Evolutionary conservation across 2,329 filamentous ascomycete genomes (phyloP), one percentile per base, ranked within the genome.

Genomic region (Fusarium sp.): DNA sequence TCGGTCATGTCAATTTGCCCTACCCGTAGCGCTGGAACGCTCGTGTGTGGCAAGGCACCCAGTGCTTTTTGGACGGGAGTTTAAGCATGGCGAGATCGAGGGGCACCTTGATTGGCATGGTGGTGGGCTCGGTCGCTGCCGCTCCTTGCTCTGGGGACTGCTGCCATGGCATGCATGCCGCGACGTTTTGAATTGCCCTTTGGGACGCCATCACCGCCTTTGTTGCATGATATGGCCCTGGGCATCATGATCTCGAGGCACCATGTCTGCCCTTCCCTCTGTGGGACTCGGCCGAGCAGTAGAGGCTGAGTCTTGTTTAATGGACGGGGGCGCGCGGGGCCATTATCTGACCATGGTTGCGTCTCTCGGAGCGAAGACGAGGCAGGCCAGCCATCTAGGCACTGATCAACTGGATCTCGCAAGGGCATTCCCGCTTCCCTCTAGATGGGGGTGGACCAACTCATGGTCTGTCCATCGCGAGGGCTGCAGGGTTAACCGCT

Each of bases 141-240:
- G 60, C 64, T 64, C 64, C 70, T 67, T 70, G 64, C 48, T 41
- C 48, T 52, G 27, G 48, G 48, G 48, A 32, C 43, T 48, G 43
- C 68, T 60, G 35, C 61, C 61, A 54, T 73, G 66, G 64, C 67
- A 39, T 57, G 52, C 27, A 39, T 67, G 52, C 27, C 62, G 39
- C 27, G 41, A 57, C 50, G 59, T 66, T 67, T 68, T 64, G 52
- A 37, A 68, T 65, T 48, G n/a, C 27, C 30, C 43, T 56, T 18
- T 27, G 37, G 14, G 56, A 59, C 60, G 39, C 62, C 72, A 78
- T 70, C 74, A 78, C 75, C 75, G 73, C 73, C 67, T 77, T 76
- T 77, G 58, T 78, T 76, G 76, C 50, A 75, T 37, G 69, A 78
- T 74, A 50, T 54, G 35, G 43, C 56, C 30, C 52, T 27, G 37